These are phyloP conservation scores for Cephaloascus fragrans DNA, from an alignment of 805 yeast genomes.

Conservation along the genomic window DNA sequence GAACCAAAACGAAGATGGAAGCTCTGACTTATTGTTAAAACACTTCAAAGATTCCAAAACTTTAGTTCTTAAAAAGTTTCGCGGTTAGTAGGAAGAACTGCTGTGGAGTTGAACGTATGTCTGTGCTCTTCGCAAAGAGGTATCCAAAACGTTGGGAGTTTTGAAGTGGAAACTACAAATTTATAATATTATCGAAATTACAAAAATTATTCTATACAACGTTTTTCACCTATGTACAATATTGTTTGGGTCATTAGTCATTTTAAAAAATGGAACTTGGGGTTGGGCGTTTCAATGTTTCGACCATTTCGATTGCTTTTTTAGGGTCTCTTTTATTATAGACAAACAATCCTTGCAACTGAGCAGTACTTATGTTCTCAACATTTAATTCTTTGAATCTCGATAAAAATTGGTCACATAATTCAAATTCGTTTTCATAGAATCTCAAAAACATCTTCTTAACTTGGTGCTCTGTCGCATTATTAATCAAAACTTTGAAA, in stretches of 20 bases:
- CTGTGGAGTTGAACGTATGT: constrained; percentile 1
- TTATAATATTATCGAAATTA: constrained; percentile 7
- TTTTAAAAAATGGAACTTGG: constrained; percentile 7
- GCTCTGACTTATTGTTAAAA: constrained; percentile 29
- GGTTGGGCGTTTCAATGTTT: constrained; percentile 22
- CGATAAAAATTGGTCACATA: constrained; percentile 41
- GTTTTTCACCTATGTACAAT: neutral
- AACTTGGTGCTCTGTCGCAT: constrained; percentile 80
- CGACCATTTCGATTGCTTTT: constrained; percentile 61
- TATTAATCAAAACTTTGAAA: constrained; percentile 68
- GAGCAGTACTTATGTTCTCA: constrained; percentile 72
- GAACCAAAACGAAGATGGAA: constrained; percentile 26
- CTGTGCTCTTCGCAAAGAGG: neutral
- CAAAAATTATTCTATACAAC: constrained; percentile 2
- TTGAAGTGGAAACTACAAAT: neutral
- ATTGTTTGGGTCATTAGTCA: neutral
- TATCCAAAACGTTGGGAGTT: neutral
- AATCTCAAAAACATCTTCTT: constrained; percentile 79
- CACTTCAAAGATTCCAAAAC: constrained; percentile 28
- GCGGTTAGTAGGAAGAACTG: constrained; percentile 16
- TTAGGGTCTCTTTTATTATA: constrained; percentile 79
- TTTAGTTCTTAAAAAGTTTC: constrained; percentile 19
- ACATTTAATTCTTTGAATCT: constrained; percentile 37
- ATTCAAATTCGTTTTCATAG: constrained; percentile 52
- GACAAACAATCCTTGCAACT: constrained; percentile 90